A percentile compares a stretch with the other conserved stretches of the same genome.
Evolutionary conservation across 2,329 filamentous ascomycete genomes (phyloP).

Genomic region (Exutisphaerella laricina): DNA sequence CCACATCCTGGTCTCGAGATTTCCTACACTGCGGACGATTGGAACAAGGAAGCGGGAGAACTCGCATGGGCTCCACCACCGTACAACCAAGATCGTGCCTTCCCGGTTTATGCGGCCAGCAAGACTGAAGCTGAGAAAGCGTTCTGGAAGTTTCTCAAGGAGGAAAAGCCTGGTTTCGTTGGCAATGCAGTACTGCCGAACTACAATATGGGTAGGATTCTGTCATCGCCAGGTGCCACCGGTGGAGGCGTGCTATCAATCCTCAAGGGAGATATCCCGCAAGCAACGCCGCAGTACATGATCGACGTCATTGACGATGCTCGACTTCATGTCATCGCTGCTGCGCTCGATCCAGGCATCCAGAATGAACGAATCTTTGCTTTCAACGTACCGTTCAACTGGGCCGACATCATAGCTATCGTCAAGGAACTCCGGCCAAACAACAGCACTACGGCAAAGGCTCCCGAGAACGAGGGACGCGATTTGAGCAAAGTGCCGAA

Average conservation of each 20-base stretch:
- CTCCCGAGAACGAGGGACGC: conserved; percentile 16
- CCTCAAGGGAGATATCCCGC: conserved; percentile 17
- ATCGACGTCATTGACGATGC: conserved; percentile 48
- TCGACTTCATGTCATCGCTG: conserved; percentile 49
- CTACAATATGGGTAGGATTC: conserved; percentile 23
- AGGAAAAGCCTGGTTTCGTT: conserved; percentile 41
- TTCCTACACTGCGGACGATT: conserved; percentile 28
- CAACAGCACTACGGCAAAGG: conserved; percentile 21
- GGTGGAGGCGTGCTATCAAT: conserved; percentile 12
- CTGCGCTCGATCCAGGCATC: conserved; percentile 42
- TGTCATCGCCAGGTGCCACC: conserved; percentile 16
- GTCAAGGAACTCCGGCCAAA: conserved; percentile 38
- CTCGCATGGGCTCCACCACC: conserved; percentile 33
- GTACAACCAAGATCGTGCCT: conserved; percentile 23
- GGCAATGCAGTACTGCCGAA: conserved; percentile 37
- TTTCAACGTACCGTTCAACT: conserved; percentile 45
- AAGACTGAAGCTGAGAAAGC: conserved; percentile 46
- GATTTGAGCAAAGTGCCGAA: conserved; percentile 28
- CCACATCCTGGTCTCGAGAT: conserved; percentile 35
- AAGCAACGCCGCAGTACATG: conserved; percentile 29
- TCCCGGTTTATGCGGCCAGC: conserved; percentile 41
- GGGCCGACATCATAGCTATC: conserved; percentile 40
- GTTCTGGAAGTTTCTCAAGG: conserved; percentile 43
- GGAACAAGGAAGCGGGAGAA: conserved; percentile 29
- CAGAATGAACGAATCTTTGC: conserved; percentile 50